Conservation (phyloP, 352 stramenopile genomes). For the Phytophthora idaei region DNA sequence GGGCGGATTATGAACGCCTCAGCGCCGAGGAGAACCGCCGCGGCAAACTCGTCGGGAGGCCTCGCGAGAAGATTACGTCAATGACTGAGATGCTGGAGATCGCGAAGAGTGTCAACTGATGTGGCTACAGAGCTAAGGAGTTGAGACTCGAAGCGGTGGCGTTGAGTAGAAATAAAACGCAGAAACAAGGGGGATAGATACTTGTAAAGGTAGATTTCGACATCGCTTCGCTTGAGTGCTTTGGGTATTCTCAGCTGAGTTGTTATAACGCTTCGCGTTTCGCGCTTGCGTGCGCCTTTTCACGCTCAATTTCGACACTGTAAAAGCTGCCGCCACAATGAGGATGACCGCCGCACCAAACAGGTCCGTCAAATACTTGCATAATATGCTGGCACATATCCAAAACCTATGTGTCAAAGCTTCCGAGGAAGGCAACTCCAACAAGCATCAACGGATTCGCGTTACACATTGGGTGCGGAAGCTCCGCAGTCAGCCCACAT, state of each 20-base stretch:
- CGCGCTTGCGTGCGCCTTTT: slow-evolving; percentile 5
- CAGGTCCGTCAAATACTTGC: slow-evolving; percentile 36
- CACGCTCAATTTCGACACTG: background rate
- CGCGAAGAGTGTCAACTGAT: slow-evolving; percentile 31
- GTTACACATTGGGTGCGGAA: slow-evolving; percentile 64
- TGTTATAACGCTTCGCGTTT: slow-evolving; percentile 14
- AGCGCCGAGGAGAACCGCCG: slow-evolving; percentile 66
- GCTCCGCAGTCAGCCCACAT: slow-evolving; percentile 56
- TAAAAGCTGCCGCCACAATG: slow-evolving; percentile 10
- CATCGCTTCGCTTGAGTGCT: too few species aligned
- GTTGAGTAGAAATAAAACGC: too few species aligned
- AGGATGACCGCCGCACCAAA: slow-evolving; percentile 5
- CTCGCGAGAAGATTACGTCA: slow-evolving; percentile 83
- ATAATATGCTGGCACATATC: slow-evolving; percentile 43
- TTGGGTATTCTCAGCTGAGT: slow-evolving; percentile 12
- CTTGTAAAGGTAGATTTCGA: too few species aligned
- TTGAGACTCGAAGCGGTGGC: background rate
- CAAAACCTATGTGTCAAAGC: slow-evolving; percentile 40
- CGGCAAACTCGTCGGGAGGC: slow-evolving; percentile 63
- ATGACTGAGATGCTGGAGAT: slow-evolving; percentile 76
- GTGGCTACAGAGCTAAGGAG: background rate
- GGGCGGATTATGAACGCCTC: slow-evolving; percentile 68
- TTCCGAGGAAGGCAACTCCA: slow-evolving; percentile 2
- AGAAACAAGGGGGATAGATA: too few species aligned
- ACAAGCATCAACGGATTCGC: slow-evolving; percentile 69